Percentiles rank a stretch among this genome's conserved stretches.
phyloP scores from a whole-genome alignment of 176 grass and related monocot genomes.

The Juncus inflexus region DNA sequence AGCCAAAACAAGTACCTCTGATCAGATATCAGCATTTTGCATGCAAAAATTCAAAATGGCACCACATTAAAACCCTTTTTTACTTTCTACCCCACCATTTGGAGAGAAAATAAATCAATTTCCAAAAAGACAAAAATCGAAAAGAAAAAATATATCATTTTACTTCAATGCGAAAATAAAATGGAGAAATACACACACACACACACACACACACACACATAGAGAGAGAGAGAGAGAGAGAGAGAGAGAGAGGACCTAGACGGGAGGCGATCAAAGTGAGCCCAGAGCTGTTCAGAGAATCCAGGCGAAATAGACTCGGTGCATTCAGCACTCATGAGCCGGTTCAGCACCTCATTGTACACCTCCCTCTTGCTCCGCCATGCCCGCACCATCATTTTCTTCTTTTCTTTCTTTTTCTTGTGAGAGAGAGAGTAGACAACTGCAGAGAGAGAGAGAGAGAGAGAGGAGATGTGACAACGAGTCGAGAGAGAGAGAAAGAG shows the following conservation, averaged over 20 bases:
- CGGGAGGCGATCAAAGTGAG: constrained; percentile 25
- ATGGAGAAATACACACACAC: not conserved
- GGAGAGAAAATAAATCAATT: not conserved
- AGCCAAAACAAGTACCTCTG: not conserved
- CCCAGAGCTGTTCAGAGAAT: constrained; percentile 21
- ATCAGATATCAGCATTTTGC: constrained; percentile 3
- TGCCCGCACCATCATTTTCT: constrained; percentile 8
- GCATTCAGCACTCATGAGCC: constrained; percentile 18
- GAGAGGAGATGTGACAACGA: not conserved
- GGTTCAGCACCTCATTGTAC: constrained; percentile 17
- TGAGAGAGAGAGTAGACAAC: not conserved
- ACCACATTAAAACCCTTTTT: not conserved
- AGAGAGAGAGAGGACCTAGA: constrained; percentile 10
- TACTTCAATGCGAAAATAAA: not conserved
- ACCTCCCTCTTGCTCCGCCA: constrained; percentile 26
- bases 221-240: not conserved
- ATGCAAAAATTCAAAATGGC: not conserved
- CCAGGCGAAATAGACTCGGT: not conserved
- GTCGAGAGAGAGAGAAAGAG: too few relatives aligned
- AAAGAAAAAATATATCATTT: not conserved
- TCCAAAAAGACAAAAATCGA: not conserved
- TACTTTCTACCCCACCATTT: not conserved
- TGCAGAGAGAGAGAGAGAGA: not conserved
- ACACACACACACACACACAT: not conserved
- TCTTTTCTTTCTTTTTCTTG: too few relatives aligned